These are phyloP conservation scores for Carex kokanica DNA, from an alignment of 176 grass and related monocot species.

Conservation along the genomic window DNA sequence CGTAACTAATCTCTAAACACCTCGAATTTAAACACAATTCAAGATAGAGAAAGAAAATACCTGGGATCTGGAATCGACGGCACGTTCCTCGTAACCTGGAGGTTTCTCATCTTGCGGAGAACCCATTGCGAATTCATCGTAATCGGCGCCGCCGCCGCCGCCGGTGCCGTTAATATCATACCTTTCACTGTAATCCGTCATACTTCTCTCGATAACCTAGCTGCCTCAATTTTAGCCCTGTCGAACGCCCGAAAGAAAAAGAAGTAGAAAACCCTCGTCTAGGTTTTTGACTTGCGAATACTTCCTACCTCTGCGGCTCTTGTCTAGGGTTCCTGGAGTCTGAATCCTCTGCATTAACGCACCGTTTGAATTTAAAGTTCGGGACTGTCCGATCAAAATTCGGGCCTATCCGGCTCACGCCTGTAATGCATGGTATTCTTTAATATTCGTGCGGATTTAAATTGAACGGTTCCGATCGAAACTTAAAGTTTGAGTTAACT, in stretches of 20 bases:
- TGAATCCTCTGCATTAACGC: no score
- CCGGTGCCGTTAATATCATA: slow-evolving; percentile 51
- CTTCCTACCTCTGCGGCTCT: neutral
- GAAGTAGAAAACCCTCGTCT: slow-evolving; percentile 8
- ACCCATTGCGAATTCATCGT: slow-evolving; percentile 31
- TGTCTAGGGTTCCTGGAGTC: neutral
- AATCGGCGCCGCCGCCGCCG: slow-evolving; percentile 30
- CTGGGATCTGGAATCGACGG: slow-evolving; percentile 56
- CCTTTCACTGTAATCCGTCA: slow-evolving; percentile 65
- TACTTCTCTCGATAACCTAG: neutral
- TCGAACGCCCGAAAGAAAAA: neutral
- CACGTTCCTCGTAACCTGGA: slow-evolving; percentile 47
- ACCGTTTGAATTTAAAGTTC: no score
- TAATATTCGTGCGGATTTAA: no score
- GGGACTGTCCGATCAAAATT: no score
- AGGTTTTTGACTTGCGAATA: slow-evolving; percentile 7
- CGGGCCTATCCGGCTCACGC: no score
- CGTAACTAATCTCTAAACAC: neutral
- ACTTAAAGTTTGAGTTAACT: no score
- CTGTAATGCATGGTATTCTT: no score
- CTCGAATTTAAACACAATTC: neutral
- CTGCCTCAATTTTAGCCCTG: no score
- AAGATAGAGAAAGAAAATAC: slow-evolving; percentile 16
- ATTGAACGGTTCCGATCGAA: no score
- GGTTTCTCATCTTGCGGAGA: slow-evolving; percentile 44